Percentiles rank a stretch among this genome's conserved stretches.
Conservation (phyloP, 1,139 yeast genomes). For the Suhomyces anneliseae region DNA sequence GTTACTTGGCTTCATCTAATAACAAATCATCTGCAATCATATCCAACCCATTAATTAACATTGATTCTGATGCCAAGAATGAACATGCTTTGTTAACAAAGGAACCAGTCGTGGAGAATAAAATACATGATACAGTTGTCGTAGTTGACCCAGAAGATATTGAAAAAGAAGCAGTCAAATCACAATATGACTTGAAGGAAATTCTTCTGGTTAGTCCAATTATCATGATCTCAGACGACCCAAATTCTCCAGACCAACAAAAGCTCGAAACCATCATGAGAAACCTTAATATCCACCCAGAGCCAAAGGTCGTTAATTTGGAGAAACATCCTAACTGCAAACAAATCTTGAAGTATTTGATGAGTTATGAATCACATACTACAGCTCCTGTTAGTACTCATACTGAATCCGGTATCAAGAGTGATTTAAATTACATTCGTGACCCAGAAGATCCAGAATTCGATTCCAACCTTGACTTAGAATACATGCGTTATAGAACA, state of each 20-base stretch:
- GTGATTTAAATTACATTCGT: slow-evolving; percentile 11
- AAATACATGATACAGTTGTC: background rate
- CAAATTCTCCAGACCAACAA: slow-evolving; percentile 19
- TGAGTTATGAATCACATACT: slow-evolving; percentile 18
- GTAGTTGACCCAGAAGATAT: slow-evolving; percentile 1
- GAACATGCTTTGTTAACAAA: slow-evolving; percentile 8
- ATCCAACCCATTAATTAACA: slow-evolving; percentile 10
- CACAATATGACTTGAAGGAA: slow-evolving; percentile 29
- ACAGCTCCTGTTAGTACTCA: slow-evolving; percentile 1
- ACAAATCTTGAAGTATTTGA: slow-evolving; percentile 26
- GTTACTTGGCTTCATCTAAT: background rate
- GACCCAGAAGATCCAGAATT: slow-evolving; percentile 7
- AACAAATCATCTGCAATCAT: slow-evolving; percentile 1
- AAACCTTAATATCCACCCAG: slow-evolving; percentile 31
- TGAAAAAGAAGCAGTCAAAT: slow-evolving; percentile 5
- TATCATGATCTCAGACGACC: slow-evolving; percentile 23
- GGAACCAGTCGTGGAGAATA: slow-evolving; percentile 1
- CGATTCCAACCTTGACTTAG: background rate
- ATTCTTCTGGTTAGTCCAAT: slow-evolving; percentile 31
- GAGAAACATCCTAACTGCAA: slow-evolving; percentile 33
- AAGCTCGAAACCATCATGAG: slow-evolving; percentile 22
- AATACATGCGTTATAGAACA: background rate
- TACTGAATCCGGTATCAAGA: slow-evolving; percentile 8
- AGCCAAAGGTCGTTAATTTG: slow-evolving; percentile 31
- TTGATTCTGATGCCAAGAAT: slow-evolving; percentile 8